Conservation (phyloP, 139 green algal genomes). For the Chlamydomonas sp. region DNA sequence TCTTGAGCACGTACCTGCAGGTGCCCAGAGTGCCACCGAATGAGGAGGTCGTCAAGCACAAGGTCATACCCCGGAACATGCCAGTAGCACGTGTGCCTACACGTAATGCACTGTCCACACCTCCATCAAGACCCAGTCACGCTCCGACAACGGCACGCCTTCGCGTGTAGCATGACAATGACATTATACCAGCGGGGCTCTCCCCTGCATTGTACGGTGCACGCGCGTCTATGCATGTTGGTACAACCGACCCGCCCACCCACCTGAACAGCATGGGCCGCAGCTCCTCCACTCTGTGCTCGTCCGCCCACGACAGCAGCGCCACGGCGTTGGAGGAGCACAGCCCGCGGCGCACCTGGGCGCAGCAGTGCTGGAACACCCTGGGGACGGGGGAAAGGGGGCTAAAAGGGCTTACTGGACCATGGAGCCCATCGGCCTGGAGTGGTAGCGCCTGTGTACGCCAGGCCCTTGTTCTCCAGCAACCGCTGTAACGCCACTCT, state of each 20-base stretch:
- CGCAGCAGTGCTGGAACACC: slow-evolving; percentile 42
- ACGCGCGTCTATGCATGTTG: neutral
- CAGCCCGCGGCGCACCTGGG: slow-evolving; percentile 27
- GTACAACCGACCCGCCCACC: neutral
- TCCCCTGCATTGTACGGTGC: neutral
- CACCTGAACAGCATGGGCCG: slow-evolving; percentile 20
- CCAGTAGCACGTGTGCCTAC: neutral
- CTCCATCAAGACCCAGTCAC: too few species aligned
- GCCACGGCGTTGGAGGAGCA: slow-evolving; percentile 25
- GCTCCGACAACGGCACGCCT: too few species aligned
- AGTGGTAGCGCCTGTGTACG: too few species aligned
- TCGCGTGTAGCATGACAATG: too few species aligned
- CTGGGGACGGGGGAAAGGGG: neutral
- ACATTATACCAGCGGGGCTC: neutral
- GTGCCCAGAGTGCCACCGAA: neutral
- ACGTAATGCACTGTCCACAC: too few species aligned
- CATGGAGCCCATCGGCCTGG: too few species aligned
- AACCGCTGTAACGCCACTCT: too few species aligned
- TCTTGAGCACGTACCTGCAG: slow-evolving; percentile 11
- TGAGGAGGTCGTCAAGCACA: neutral
- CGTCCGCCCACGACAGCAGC: slow-evolving; percentile 27
- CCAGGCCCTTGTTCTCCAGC: too few species aligned
- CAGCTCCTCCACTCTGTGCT: slow-evolving; percentile 35
- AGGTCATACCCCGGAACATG: neutral
- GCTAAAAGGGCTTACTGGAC: neutral